Evolutionary conservation across 345 rosid genomes (phyloP).

Genomic region (Raphanus sativus): DNA sequence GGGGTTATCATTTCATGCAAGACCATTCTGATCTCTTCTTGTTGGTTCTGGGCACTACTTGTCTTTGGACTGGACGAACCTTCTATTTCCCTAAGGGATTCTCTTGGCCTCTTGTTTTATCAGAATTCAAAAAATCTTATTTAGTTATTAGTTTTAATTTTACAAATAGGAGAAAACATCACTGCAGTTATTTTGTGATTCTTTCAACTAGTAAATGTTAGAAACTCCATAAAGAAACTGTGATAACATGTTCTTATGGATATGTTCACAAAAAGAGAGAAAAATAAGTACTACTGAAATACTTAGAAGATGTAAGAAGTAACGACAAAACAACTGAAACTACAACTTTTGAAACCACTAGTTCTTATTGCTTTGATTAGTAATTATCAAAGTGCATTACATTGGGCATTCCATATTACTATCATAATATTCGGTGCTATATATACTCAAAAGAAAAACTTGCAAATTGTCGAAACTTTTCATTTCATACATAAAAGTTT

Average conservation of each 20-base stretch:
- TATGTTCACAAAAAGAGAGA: background rate
- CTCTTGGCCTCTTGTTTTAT: background rate
- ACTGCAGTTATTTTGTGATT: background rate
- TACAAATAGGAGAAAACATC: background rate
- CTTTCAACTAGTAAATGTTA: background rate
- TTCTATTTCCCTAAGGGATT: background rate
- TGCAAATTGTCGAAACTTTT: background rate
- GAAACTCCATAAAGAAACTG: background rate
- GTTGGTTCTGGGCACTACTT: background rate
- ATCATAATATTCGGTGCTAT: background rate
- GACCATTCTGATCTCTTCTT: background rate
- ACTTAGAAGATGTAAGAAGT: background rate
- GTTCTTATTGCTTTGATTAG: background rate
- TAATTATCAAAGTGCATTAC: background rate
- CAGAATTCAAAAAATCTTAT: background rate
- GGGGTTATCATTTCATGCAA: background rate
- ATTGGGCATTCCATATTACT: slow-evolving; percentile 2
- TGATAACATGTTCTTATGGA: background rate
- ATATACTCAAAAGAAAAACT: background rate
- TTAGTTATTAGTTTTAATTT: background rate
- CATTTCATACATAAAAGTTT: background rate
- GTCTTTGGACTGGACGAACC: background rate
- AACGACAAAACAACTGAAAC: background rate
- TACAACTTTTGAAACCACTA: background rate
- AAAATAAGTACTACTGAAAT: background rate